Percentiles rank a stretch among this genome's conserved stretches.
Conservation (phyloP, 305 asterid species). For the Fraxinus floribunda region DNA sequence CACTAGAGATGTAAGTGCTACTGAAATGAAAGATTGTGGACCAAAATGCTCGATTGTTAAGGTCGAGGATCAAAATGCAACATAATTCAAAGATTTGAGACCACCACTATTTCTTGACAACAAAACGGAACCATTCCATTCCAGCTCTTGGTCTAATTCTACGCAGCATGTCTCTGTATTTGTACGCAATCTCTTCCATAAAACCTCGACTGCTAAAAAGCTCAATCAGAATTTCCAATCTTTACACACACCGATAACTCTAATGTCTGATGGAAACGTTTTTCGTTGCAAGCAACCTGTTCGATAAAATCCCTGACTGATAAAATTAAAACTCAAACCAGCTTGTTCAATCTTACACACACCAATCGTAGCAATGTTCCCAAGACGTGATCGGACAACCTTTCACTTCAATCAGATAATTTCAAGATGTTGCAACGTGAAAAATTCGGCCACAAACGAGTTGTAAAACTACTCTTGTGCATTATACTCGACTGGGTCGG, state of each 20-base stretch:
- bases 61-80: not conserved
- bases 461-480: slow-evolving; percentile 11
- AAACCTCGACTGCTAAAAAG: not conserved
- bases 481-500: slow-evolving; percentile 27
- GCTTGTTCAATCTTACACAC: not conserved
- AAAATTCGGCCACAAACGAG: not conserved
- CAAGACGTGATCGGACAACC: not conserved
- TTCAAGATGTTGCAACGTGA: not conserved
- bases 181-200: not conserved
- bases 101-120: not conserved
- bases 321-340: slow-evolving; percentile 1
- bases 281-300: slow-evolving; percentile 8
- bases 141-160: not conserved
- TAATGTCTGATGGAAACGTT: not conserved
- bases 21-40: not conserved
- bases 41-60: not conserved
- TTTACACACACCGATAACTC: not conserved
- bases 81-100: slow-evolving; percentile 17
- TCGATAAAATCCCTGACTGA: slow-evolving; percentile 33
- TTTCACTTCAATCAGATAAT: slow-evolving; percentile 2
- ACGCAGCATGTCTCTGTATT: not conserved
- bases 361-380: slow-evolving; percentile 21
- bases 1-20: not conserved
- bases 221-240: not conserved
- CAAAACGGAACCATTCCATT: not conserved